Evolutionary conservation across 2,329 filamentous ascomycete genomes (phyloP).

Genomic region (Arthrobotrys pseudoclavata): DNA sequence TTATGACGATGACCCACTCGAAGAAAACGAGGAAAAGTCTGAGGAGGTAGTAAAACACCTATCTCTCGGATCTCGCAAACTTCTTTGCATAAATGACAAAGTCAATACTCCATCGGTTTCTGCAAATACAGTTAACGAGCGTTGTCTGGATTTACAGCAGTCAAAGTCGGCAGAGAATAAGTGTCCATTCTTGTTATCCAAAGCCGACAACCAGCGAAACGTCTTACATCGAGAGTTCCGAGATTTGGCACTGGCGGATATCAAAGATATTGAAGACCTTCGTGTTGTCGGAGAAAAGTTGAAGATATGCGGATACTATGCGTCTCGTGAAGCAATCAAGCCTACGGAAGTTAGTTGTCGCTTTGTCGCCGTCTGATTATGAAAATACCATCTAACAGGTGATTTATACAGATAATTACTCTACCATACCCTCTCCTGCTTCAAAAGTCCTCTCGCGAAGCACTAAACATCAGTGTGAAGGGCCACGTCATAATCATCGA

Average conservation of each 20-base stretch:
- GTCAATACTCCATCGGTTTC: constrained; percentile 78
- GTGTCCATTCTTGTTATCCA: constrained; percentile 83
- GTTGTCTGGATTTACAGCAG: constrained; percentile 90
- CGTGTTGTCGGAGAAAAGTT: constrained; percentile 81
- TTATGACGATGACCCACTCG: constrained; percentile 68
- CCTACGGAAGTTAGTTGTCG: constrained; percentile 75
- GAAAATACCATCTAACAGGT: not conserved
- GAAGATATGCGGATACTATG: constrained; percentile 93
- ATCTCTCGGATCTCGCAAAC: constrained; percentile 86
- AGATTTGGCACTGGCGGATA: constrained; percentile 83
- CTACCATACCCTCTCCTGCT: constrained; percentile 91
- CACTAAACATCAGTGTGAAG: constrained; percentile 86
- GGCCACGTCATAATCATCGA: constrained; percentile 94
- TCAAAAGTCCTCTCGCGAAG: constrained; percentile 87
- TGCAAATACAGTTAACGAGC: constrained; percentile 89
- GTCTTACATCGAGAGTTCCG: constrained; percentile 82
- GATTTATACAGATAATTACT: constrained; percentile 77
- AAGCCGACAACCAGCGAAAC: constrained; percentile 74
- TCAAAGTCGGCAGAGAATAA: constrained; percentile 73
- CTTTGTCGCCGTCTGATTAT: not conserved
- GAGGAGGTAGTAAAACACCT: constrained; percentile 81
- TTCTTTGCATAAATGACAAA: constrained; percentile 87
- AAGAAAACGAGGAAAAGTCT: constrained; percentile 64
- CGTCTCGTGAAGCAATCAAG: constrained; percentile 85
- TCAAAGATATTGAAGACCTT: constrained; percentile 95